Conservation (phyloP, 2,329 filamentous ascomycete species). For the Rhytidhysteron rufulum region DNA sequence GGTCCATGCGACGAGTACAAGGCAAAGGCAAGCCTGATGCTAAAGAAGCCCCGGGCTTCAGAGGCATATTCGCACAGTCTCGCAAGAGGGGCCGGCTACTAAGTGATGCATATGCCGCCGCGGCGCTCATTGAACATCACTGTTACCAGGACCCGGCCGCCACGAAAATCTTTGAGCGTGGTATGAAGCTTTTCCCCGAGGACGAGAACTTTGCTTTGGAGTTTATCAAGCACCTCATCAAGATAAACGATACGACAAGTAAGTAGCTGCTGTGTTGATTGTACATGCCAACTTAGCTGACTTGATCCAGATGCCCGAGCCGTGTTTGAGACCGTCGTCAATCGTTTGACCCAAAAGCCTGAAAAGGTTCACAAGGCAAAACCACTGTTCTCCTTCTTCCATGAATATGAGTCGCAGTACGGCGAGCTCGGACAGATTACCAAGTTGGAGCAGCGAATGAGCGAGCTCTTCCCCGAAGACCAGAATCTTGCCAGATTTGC, state of each 20-base stretch:
- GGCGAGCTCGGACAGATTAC: slow-evolving; percentile 88
- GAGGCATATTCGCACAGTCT: slow-evolving; percentile 86
- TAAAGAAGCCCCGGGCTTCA: slow-evolving; percentile 62
- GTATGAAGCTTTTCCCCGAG: slow-evolving; percentile 87
- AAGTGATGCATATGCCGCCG: slow-evolving; percentile 91
- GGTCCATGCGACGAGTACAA: slow-evolving; percentile 90
- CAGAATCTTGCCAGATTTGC: slow-evolving; percentile 71
- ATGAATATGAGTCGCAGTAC: slow-evolving; percentile 91
- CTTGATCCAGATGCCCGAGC: slow-evolving; percentile 72
- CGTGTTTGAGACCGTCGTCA: slow-evolving; percentile 92
- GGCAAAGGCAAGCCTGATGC: slow-evolving; percentile 65
- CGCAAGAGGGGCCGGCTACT: slow-evolving; percentile 82
- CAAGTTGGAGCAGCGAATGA: slow-evolving; percentile 89
- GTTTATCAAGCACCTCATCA: slow-evolving; percentile 91
- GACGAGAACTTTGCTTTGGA: slow-evolving; percentile 92
- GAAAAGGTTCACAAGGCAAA: slow-evolving; percentile 73
- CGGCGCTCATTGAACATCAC: slow-evolving; percentile 88
- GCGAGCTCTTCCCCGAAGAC: slow-evolving; percentile 87
- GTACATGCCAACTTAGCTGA: slow-evolving; percentile 8
- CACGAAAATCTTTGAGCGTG: slow-evolving; percentile 92
- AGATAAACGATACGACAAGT: slow-evolving; percentile 91
- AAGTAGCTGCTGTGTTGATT: slow-evolving; percentile 39
- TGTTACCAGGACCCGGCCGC: slow-evolving; percentile 93
- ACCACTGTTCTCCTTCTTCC: slow-evolving; percentile 84
- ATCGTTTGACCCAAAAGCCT: slow-evolving; percentile 72